Percentiles rank a stretch among this genome's conserved stretches.
These are phyloP conservation scores for Sungouiozyma intestinalis DNA, from an alignment of 805 yeast genomes.

Conservation along the genomic window DNA sequence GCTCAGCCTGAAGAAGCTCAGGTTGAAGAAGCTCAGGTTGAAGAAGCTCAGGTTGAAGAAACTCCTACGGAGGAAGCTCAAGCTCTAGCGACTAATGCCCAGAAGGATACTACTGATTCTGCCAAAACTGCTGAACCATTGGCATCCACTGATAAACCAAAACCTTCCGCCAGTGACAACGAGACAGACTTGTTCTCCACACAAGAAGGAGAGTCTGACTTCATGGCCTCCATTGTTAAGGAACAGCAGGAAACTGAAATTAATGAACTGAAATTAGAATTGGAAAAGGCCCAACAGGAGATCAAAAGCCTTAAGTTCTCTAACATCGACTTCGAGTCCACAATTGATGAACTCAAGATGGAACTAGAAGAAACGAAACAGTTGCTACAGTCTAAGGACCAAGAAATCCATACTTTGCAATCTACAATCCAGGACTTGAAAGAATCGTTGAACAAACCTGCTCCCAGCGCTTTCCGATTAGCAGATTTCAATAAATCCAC, in stretches of 20 bases:
- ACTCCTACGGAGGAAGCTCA: conserved; percentile 2
- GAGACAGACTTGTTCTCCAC: conserved; percentile 8
- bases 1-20: conserved; percentile 3
- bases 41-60: conserved; percentile 4
- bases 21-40: conserved; percentile 9
- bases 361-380: conserved; percentile 19
- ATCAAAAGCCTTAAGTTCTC: conserved; percentile 26
- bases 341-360: conserved; percentile 29
- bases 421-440: conserved; percentile 14
- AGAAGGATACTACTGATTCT: conserved; percentile 1
- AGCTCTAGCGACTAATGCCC: conserved; percentile 4
- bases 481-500: conserved; percentile 8
- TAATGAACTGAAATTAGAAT: conserved; percentile 29
- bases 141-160: conserved; percentile 3
- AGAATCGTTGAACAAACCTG: conserved; percentile 10
- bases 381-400: neutral
- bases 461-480: conserved; percentile 7
- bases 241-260: conserved; percentile 30
- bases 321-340: conserved; percentile 27
- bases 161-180: neutral
- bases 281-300: conserved; percentile 30
- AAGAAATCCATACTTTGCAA: neutral
- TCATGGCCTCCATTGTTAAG: conserved; percentile 22
- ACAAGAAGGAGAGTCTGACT: conserved; percentile 17
- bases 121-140: conserved; percentile 1